Percentiles rank a stretch among this genome's conserved stretches.
These are phyloP conservation scores for Cryptosporidium tyzzeri DNA, from an alignment of 169 alveolate genomes.

Conservation along the genomic window DNA sequence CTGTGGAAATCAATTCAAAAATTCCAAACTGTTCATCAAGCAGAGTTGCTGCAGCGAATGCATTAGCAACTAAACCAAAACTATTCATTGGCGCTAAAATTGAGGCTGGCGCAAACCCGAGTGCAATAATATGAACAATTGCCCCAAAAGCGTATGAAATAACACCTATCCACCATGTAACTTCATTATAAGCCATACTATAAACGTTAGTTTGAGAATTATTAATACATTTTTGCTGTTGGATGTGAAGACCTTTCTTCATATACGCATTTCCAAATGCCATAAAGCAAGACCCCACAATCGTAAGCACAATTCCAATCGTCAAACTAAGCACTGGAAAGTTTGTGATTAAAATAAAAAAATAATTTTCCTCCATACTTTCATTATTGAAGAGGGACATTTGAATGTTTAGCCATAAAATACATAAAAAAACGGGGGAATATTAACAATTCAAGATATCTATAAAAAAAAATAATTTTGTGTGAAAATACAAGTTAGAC, in stretches of 20 bases:
- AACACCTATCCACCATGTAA: constrained; percentile 84
- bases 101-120: constrained; percentile 89
- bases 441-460: neutral
- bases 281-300: constrained; percentile 85
- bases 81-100: constrained; percentile 88
- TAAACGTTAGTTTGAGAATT: constrained; percentile 6
- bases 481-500: constrained; percentile 46
- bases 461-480: constrained; percentile 2
- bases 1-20: constrained; percentile 84
- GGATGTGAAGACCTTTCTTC: constrained; percentile 83
- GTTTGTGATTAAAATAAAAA: neutral
- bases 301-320: constrained; percentile 83
- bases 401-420: neutral
- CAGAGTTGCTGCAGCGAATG: constrained; percentile 85
- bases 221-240: constrained; percentile 76
- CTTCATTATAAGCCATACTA: constrained; percentile 79
- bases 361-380: neutral
- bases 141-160: constrained; percentile 84
- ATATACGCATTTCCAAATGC: constrained; percentile 86
- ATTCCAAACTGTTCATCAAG: constrained; percentile 85
- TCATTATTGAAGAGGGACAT: neutral
- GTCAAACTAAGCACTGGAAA: constrained; percentile 79
- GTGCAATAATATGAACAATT: constrained; percentile 84
- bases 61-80: constrained; percentile 86
- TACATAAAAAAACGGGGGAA: neutral